Evolutionary conservation across 2,329 filamentous ascomycete genomes (phyloP).

Genomic region (Cadophora sp.): DNA sequence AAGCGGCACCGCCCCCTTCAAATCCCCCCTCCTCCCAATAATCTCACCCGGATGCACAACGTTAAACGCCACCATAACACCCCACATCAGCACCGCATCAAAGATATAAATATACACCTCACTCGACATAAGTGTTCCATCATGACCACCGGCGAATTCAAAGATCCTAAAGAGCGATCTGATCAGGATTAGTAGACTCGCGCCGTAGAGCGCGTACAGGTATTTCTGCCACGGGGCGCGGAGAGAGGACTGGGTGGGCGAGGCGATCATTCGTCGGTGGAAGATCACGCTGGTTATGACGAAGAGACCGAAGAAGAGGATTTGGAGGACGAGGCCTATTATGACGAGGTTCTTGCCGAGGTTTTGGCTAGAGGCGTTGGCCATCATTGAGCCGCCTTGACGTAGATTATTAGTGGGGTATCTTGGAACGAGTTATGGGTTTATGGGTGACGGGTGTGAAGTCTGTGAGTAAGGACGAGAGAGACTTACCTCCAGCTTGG

Average conservation of each 20-base stretch:
- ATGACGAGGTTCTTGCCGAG: conserved; percentile 52
- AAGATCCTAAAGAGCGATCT: conserved; percentile 54
- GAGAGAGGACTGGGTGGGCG: conserved; percentile 36
- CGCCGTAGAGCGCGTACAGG: conserved; percentile 51
- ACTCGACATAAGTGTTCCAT: conserved; percentile 44
- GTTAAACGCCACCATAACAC: conserved; percentile 47
- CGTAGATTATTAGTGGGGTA: not conserved
- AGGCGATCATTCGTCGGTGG: conserved; percentile 48
- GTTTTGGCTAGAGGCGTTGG: conserved; percentile 39
- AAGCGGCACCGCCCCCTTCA: conserved; percentile 2
- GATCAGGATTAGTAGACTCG: conserved; percentile 53
- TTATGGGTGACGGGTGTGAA: not conserved
- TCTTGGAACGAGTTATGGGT: not conserved
- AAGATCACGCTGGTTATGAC: conserved; percentile 51
- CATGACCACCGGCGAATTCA: conserved; percentile 53
- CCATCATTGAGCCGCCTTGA: conserved; percentile 41
- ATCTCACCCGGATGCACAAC: conserved; percentile 45
- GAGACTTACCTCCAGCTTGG: conserved; percentile 46
- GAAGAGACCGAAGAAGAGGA: conserved; percentile 58
- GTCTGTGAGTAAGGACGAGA: not conserved
- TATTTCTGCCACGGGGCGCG: conserved; percentile 44
- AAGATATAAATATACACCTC: conserved; percentile 54
- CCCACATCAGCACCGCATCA: conserved; percentile 50
- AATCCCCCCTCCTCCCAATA: conserved; percentile 13
- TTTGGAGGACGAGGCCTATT: conserved; percentile 55